Conservation (phyloP, 257 asterid genomes). For the Jacaranda copaia region DNA sequence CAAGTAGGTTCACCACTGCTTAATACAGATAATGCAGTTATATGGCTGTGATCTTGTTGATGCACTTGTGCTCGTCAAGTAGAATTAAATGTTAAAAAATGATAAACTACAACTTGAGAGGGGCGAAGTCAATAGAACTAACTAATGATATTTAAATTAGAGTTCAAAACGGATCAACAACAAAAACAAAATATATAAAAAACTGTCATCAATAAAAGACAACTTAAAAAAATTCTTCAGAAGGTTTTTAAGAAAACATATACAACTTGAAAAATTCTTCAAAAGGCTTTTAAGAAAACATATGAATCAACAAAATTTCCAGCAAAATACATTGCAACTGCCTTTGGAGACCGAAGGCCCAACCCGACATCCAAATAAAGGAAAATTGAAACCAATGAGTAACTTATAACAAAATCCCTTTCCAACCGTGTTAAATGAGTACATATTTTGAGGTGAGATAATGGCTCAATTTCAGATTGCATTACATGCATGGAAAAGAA, state of each 20-base stretch:
- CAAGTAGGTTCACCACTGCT: neutral
- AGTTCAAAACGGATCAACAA: neutral
- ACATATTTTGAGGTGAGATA: neutral
- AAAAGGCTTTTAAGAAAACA: slow-evolving; percentile 2
- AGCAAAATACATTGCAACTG: neutral
- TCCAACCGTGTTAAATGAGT: neutral
- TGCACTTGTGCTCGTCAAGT: neutral
- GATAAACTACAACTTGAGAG: neutral
- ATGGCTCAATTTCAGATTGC: neutral
- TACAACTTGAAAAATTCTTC: neutral
- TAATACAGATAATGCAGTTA: neutral
- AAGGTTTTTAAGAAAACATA: no score
- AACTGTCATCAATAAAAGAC: neutral
- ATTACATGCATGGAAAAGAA: no score
- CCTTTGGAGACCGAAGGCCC: neutral
- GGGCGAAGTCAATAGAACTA: neutral
- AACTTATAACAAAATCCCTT: neutral
- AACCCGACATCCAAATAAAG: neutral
- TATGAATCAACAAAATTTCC: neutral
- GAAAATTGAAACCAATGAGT: neutral
- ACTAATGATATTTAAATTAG: neutral
- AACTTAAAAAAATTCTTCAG: no score
- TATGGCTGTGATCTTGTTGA: neutral
- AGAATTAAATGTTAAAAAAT: no score
- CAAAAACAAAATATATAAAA: neutral